These are phyloP conservation scores for Beauveria varroae DNA, from an alignment of 2,329 filamentous ascomycete species.

Conservation along the genomic window DNA sequence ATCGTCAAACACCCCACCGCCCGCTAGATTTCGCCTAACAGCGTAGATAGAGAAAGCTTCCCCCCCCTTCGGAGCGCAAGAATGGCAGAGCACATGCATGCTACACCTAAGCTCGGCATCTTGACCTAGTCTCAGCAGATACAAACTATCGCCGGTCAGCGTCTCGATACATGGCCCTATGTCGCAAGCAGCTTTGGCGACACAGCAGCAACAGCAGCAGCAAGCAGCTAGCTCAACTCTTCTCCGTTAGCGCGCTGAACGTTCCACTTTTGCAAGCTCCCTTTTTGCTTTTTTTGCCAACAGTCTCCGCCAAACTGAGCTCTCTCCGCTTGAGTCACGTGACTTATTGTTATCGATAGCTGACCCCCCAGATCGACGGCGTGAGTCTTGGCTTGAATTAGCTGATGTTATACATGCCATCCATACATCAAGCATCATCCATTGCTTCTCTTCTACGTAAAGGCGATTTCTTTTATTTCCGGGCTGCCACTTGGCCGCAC, in stretches of 20 bases:
- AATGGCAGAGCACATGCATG: neutral
- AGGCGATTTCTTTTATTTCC: neutral
- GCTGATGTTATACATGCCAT: neutral
- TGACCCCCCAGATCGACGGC: neutral
- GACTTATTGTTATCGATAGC: conserved; percentile 4
- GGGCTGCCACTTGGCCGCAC: conserved; percentile 11
- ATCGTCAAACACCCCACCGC: neutral
- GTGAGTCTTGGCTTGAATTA: neutral
- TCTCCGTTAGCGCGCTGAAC: neutral
- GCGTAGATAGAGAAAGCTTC: neutral
- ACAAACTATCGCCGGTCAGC: neutral
- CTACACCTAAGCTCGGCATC: neutral
- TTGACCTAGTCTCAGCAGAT: too few relatives aligned
- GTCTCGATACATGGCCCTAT: neutral
- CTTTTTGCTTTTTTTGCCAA: neutral
- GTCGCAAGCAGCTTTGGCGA: neutral
- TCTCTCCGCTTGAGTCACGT: neutral
- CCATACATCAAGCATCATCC: neutral
- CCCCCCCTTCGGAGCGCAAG: neutral
- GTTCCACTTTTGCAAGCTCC: neutral
- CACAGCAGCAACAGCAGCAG: neutral
- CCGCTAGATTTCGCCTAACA: neutral
- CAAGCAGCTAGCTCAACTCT: neutral
- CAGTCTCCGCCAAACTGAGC: neutral
- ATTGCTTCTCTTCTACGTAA: neutral